These are phyloP conservation scores for Phytophthora megakarya DNA, from an alignment of 352 stramenopile species.

Conservation along the genomic window DNA sequence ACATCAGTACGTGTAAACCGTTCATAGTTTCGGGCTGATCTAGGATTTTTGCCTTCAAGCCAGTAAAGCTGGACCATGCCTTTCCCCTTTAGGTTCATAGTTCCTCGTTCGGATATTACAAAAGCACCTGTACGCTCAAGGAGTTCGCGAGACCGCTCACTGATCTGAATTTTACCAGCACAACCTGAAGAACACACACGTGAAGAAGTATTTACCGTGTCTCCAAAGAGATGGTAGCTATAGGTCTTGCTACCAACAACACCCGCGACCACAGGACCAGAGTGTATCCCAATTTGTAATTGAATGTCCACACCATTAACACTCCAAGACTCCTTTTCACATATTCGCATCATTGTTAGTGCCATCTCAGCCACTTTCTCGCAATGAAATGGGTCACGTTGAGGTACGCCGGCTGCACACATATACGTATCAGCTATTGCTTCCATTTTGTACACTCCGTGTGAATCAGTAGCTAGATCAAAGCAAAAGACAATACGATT, in stretches of 20 bases:
- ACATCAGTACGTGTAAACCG: constrained; percentile 37
- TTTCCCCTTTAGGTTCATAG: constrained; percentile 79
- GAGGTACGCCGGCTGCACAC: constrained; percentile 64
- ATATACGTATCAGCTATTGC: constrained; percentile 89
- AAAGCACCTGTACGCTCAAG: constrained; percentile 54
- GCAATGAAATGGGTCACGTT: constrained; percentile 69
- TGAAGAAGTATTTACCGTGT: constrained; percentile 85
- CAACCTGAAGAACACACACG: constrained; percentile 76
- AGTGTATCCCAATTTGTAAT: constrained; percentile 86
- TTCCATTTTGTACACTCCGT: constrained; percentile 87
- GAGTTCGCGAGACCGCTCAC: constrained; percentile 54
- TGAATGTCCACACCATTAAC: constrained; percentile 78
- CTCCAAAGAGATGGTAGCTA: constrained; percentile 86
- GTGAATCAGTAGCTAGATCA: constrained; percentile 70
- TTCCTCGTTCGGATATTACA: constrained; percentile 60
- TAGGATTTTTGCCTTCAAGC: constrained; percentile 60
- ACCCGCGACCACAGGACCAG: constrained; percentile 74
- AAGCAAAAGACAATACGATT: constrained; percentile 90
- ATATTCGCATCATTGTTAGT: constrained; percentile 71
- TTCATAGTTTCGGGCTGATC: constrained; percentile 1
- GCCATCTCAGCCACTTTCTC: constrained; percentile 83
- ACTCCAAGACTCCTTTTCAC: constrained; percentile 70
- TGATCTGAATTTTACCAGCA: constrained; percentile 74
- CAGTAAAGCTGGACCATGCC: constrained; percentile 70
- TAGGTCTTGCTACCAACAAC: constrained; percentile 84